A percentile compares a stretch with the other conserved stretches of the same genome.
phyloP scores from a whole-genome alignment of 176 grass and related monocot species.

The Cymbopogon citratus region DNA sequence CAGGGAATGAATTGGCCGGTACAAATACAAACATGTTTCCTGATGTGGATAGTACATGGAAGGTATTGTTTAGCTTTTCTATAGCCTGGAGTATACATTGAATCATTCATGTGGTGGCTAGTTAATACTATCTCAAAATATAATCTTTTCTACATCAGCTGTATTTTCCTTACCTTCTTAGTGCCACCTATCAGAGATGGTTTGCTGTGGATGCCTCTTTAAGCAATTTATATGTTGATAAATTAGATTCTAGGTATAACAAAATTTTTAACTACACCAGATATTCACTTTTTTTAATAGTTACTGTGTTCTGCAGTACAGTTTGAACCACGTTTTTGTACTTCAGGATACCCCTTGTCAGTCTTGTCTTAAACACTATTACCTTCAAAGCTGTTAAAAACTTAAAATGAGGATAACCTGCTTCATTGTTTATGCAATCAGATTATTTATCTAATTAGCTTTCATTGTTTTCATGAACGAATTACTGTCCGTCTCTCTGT shows the following conservation, averaged over 20 bases:
- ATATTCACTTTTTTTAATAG: not conserved
- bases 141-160: not conserved
- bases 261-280: not conserved
- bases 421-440: not conserved
- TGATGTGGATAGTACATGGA: slow-evolving; percentile 85
- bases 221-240: not conserved
- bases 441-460: not conserved
- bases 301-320: not conserved
- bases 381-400: not conserved
- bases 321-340: not conserved
- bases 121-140: not conserved
- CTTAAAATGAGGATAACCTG: not conserved
- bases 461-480: not conserved
- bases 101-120: not conserved
- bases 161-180: not conserved
- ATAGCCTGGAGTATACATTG: not conserved
- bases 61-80: slow-evolving; percentile 42
- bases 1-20: slow-evolving; percentile 59
- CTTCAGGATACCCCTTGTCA: not conserved
- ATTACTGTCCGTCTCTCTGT: not conserved
- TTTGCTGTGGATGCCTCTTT: not conserved
- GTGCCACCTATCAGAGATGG: not conserved
- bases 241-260: not conserved
- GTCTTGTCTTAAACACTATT: not conserved
- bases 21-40: slow-evolving; percentile 69